These are phyloP conservation scores for Gossypium lobatum DNA, from an alignment of 441 rosid species.

Conservation along the genomic window DNA sequence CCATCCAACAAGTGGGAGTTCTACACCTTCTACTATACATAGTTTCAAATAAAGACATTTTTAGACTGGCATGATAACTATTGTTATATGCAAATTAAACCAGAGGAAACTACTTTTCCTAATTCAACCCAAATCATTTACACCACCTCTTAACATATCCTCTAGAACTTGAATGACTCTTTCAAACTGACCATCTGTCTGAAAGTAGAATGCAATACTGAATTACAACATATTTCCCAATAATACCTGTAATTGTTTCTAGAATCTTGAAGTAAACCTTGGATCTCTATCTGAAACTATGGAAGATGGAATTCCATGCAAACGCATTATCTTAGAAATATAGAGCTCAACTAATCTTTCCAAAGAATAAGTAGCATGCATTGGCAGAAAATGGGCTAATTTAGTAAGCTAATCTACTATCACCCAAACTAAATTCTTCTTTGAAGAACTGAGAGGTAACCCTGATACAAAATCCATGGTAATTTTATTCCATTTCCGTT, in stretches of 20 bases:
- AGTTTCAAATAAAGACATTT: neutral
- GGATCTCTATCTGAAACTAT: neutral
- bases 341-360: neutral
- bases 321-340: neutral
- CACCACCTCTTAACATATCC: neutral
- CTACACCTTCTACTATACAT: neutral
- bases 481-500: neutral
- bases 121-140: no score
- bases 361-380: no score
- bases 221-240: neutral
- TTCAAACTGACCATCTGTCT: no score
- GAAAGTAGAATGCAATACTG: neutral
- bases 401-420: neutral
- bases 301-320: neutral
- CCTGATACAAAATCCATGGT: neutral
- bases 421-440: neutral
- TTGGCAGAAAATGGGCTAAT: neutral
- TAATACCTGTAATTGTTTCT: neutral
- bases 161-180: neutral
- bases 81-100: neutral
- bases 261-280: no score
- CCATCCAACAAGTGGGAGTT: neutral
- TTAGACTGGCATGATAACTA: no score
- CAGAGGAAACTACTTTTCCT: neutral
- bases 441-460: neutral